Conservation (phyloP, 208 protist species). For the Trypanosoma mega region DNA sequence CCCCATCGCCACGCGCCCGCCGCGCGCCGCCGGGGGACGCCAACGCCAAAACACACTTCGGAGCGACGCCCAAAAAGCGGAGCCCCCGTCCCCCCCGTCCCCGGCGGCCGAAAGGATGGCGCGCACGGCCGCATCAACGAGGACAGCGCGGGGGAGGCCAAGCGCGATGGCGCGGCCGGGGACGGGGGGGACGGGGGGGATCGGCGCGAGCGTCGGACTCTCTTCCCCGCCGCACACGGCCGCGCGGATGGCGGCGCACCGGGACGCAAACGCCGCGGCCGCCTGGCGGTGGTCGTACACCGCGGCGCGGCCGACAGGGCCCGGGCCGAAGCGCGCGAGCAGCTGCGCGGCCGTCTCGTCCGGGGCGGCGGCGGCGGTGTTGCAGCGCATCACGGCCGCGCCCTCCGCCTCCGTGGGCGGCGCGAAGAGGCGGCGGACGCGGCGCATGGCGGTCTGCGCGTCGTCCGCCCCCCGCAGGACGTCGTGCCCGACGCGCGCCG, state of each 20-base stretch:
- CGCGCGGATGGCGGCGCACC: slow-evolving; percentile 3
- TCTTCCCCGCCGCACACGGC: slow-evolving; percentile 26
- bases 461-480: slow-evolving; percentile 39
- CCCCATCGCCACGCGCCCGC: slow-evolving; percentile 28
- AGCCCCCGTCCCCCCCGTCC: no score
- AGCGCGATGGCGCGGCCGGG: no score
- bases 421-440: slow-evolving; percentile 51
- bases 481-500: slow-evolving; percentile 37
- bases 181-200: no score
- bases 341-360: slow-evolving; percentile 17
- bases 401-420: slow-evolving; percentile 32
- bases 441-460: slow-evolving; percentile 70
- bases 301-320: background rate
- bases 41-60: background rate
- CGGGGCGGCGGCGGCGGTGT: slow-evolving; percentile 23
- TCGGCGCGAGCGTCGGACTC: no score
- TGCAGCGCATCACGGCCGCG: slow-evolving; percentile 28
- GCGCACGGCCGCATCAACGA: no score
- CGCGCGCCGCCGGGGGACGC: background rate
- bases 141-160: no score
- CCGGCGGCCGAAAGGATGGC: no score
- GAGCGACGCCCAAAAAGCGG: no score
- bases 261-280: slow-evolving; percentile 1
- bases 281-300: slow-evolving; percentile 14
- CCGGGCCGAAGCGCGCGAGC: slow-evolving; percentile 10